Conservation (phyloP, 2,329 filamentous ascomycete genomes). For the Chaetomiaceae sp. region DNA sequence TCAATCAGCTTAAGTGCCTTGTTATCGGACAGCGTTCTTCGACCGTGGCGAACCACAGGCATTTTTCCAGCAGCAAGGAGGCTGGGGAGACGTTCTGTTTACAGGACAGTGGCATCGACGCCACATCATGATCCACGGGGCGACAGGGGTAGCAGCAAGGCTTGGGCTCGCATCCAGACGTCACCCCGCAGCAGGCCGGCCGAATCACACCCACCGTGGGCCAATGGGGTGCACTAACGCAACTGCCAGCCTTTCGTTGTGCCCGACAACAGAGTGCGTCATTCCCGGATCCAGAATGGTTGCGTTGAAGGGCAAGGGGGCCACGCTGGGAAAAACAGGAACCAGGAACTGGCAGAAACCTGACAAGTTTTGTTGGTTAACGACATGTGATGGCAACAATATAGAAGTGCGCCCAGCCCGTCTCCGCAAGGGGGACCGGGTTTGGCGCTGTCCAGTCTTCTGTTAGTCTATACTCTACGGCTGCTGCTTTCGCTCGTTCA, state of each 20-base stretch:
- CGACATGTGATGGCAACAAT: not conserved
- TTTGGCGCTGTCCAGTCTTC: not conserved
- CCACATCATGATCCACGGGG: not conserved
- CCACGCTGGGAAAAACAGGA: constrained; percentile 6
- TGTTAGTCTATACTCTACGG: not conserved
- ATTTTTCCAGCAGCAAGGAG: not conserved
- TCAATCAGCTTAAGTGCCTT: too few species aligned
- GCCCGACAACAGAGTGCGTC: not conserved
- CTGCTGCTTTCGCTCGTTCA: constrained; percentile 22
- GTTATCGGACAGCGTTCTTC: not conserved
- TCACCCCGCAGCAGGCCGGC: constrained; percentile 23
- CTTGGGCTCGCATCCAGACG: constrained; percentile 15
- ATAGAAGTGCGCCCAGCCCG: not conserved
- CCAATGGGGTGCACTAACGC: constrained; percentile 19
- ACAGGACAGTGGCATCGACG: not conserved
- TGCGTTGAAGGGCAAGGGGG: too few species aligned
- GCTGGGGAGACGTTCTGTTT: not conserved
- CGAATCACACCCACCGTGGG: constrained; percentile 11
- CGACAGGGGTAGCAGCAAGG: not conserved
- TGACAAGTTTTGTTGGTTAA: not conserved
- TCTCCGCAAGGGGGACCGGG: not conserved
- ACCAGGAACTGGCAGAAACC: not conserved
- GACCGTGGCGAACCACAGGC: not conserved
- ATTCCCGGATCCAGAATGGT: constrained; percentile 4
- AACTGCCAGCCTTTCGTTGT: not conserved